Conservation (phyloP, 2,329 filamentous ascomycete species). For the Pestalotiopsis sp. region DNA sequence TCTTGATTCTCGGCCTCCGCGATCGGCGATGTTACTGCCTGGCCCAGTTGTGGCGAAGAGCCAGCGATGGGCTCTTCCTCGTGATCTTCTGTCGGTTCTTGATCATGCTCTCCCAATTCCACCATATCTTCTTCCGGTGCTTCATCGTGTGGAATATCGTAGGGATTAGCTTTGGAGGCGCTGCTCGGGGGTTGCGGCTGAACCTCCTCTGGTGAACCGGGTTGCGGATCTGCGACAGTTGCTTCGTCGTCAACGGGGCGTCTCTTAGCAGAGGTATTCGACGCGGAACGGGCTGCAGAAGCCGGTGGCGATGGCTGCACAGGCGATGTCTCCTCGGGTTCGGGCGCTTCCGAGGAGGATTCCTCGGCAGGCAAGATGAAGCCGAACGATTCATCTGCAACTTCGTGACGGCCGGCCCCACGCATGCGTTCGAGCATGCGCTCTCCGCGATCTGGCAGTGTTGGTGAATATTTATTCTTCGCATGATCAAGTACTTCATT, state of each 20-base stretch:
- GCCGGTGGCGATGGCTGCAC: slow-evolving; percentile 16
- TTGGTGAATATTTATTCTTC: background rate
- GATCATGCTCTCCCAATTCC: background rate
- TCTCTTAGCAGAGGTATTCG: slow-evolving; percentile 53
- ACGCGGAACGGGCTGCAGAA: slow-evolving; percentile 39
- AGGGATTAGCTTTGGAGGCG: slow-evolving; percentile 18
- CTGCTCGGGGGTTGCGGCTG: slow-evolving; percentile 19
- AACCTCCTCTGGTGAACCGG: slow-evolving; percentile 17
- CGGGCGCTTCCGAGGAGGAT: slow-evolving; percentile 20
- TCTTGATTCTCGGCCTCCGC: background rate
- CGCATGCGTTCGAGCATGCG: slow-evolving; percentile 67
- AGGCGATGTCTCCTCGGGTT: slow-evolving; percentile 19
- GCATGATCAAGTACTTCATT: slow-evolving; percentile 13
- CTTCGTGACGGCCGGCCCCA: slow-evolving; percentile 63
- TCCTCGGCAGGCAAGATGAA: slow-evolving; percentile 46
- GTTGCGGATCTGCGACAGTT: slow-evolving; percentile 17
- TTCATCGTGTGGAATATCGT: slow-evolving; percentile 16
- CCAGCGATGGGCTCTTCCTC: background rate
- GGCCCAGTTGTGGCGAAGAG: slow-evolving; percentile 10
- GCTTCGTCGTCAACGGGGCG: slow-evolving; percentile 35
- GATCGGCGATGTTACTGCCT: background rate
- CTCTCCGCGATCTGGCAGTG: slow-evolving; percentile 55
- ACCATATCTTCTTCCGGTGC: background rate
- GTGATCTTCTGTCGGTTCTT: background rate
- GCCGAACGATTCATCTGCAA: slow-evolving; percentile 63